Evolutionary conservation across 2,329 filamentous ascomycete genomes (phyloP).

Genomic region (Phialophora chinensis): DNA sequence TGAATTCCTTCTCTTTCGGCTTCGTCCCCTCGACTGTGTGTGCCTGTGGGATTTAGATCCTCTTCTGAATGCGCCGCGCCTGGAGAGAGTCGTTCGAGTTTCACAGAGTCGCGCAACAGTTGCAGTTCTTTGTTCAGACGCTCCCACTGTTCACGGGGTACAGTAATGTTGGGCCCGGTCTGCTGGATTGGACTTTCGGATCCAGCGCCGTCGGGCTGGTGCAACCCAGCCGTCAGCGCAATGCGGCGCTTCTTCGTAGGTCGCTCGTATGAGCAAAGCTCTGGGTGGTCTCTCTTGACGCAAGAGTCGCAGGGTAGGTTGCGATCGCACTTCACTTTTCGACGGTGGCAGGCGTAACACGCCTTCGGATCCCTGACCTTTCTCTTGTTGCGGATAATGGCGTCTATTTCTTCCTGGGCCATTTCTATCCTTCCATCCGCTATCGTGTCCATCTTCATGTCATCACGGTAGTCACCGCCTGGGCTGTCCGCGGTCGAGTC

Average conservation of each 20-base stretch:
- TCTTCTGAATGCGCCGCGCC: slow-evolving; percentile 24
- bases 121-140: slow-evolving; percentile 37
- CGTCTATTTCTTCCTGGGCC: slow-evolving; percentile 54
- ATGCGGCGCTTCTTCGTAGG: slow-evolving; percentile 53
- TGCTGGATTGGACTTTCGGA: slow-evolving; percentile 30
- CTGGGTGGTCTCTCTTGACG: slow-evolving; percentile 56
- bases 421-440: slow-evolving; percentile 44
- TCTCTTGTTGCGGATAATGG: slow-evolving; percentile 55
- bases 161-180: slow-evolving; percentile 38
- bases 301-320: slow-evolving; percentile 57
- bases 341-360: slow-evolving; percentile 39
- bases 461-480: slow-evolving; percentile 32
- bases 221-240: slow-evolving; percentile 32
- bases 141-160: slow-evolving; percentile 41
- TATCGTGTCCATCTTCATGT: slow-evolving; percentile 24
- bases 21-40: slow-evolving; percentile 35
- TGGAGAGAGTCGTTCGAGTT: slow-evolving; percentile 22
- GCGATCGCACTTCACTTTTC: slow-evolving; percentile 55
- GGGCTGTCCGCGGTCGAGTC: slow-evolving; percentile 15
- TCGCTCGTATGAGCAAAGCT: slow-evolving; percentile 57
- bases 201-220: slow-evolving; percentile 24
- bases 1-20: slow-evolving; percentile 62
- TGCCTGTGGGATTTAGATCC: slow-evolving; percentile 13
- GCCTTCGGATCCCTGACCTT: slow-evolving; percentile 55
- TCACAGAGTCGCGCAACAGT: slow-evolving; percentile 23